Base-by-base conservation (phyloP, 2,329 filamentous ascomycete species). In the Parasarocladium wereldwijsianum region DNA sequence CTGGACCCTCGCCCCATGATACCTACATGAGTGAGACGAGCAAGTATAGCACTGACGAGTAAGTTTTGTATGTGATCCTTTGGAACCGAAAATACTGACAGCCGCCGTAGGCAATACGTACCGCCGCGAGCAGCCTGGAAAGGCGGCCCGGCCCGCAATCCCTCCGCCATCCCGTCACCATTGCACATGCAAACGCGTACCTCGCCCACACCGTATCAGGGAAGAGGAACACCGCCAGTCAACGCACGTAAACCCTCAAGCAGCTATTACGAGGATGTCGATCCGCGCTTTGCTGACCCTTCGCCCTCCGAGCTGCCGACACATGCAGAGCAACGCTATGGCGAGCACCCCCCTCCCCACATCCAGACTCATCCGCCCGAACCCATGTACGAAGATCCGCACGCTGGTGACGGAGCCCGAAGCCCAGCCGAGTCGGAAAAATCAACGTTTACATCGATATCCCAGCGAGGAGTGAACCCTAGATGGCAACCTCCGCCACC, bases 191-290 rank as follows among this genome's bases (percentile, higher is more conserved):
- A 30, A 12, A 13, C 28, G 11, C 28, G 28, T 15, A 15, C 20
- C 6, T 30, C 28, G 13, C 28, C 28, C 4, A 17, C 27, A 17
- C 49, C 53, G 32, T 57, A 62, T 18, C 43, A 52, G 24, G 47
- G 40, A 26, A 50, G 47, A 25, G 49, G 46, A 23, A 51, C 54
- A 18, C 49, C 53, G 11, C 43, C 52, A 11, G 43, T n/a, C n/a
- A n/a, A 43, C 23, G 47, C 44, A 30, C 41, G 40, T 6, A n/a
- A 5, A 17, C 19, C 28, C 4, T 7, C 28, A 15, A 57, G 45
- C 42, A 56, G 67, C 37, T 96, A 96, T 55, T 93, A 92, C 47
- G 90, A 96, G 62, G 87, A 96, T 49, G 73, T 93, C 9, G 85
- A 93, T 40, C 85, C 87, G 25, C 80, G 76, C 33, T 96, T 94